Evolutionary conservation across 2,329 filamentous ascomycete genomes (phyloP).

Genomic region (Lachnellula suecica): DNA sequence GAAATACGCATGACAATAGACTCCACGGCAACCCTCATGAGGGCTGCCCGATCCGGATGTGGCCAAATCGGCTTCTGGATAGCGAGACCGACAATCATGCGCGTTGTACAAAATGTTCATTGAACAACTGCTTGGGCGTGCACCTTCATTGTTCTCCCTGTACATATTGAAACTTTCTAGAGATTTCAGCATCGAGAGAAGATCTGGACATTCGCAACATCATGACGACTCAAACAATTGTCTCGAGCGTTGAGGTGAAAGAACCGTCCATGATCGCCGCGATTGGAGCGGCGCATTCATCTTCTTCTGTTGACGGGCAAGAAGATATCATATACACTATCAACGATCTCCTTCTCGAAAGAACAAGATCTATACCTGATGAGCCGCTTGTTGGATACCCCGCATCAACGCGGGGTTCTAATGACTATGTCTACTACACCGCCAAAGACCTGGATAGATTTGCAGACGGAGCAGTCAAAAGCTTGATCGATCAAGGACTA

Average conservation of each 20-base stretch:
- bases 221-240: background rate
- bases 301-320: background rate
- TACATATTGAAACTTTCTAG: too few species aligned
- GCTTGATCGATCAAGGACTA: constrained; percentile 18
- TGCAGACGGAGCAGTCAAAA: constrained; percentile 26
- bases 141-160: too few species aligned
- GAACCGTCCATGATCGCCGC: background rate
- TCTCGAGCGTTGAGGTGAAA: background rate
- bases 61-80: too few species aligned
- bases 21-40: too few species aligned
- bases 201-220: too few species aligned
- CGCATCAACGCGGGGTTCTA: constrained; percentile 13
- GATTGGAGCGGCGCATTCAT: background rate
- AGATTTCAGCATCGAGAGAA: too few species aligned
- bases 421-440: constrained; percentile 30
- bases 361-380: constrained; percentile 23
- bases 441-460: constrained; percentile 31
- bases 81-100: too few species aligned
- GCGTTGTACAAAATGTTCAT: too few species aligned
- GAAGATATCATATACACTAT: constrained; percentile 14
- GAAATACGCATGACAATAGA: too few species aligned
- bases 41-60: too few species aligned
- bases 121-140: too few species aligned
- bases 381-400: constrained; percentile 29
- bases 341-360: constrained; percentile 25